Evolutionary conservation across 345 rosid species (phyloP).

Genomic region (Syzygium oleosum): DNA sequence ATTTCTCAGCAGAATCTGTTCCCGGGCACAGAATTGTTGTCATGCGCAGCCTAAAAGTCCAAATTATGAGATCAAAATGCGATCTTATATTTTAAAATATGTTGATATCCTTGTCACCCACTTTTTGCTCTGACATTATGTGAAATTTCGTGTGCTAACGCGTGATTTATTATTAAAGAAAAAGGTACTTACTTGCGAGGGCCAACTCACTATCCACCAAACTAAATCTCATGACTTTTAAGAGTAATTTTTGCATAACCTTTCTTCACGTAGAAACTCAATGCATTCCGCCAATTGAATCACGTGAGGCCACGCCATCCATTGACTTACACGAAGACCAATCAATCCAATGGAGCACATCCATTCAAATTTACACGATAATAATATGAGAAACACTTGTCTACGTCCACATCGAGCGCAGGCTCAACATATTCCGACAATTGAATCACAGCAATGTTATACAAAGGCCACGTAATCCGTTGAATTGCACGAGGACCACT

Average conservation of each 20-base stretch:
- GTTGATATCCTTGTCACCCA: background rate
- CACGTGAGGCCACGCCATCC: background rate
- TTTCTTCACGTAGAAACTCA: background rate
- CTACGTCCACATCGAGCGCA: accelerated
- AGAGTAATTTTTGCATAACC: background rate
- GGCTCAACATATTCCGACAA: no score
- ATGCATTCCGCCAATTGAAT: background rate
- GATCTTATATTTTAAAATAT: background rate
- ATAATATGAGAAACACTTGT: background rate
- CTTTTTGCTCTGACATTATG: background rate
- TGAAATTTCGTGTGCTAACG: background rate
- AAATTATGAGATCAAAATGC: background rate
- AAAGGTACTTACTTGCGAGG: background rate
- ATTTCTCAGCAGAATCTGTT: no score
- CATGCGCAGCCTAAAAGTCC: no score
- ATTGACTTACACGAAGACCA: background rate
- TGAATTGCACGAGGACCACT: no score
- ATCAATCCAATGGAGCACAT: background rate
- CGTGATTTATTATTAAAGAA: background rate
- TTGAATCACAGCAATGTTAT: background rate
- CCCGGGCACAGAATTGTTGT: no score
- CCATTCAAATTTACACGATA: background rate
- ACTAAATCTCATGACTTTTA: background rate
- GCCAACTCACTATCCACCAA: background rate
- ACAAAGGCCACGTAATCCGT: no score